phyloP scores from a whole-genome alignment of 176 grass and related monocot genomes.

The Aegilops sharonensis region DNA sequence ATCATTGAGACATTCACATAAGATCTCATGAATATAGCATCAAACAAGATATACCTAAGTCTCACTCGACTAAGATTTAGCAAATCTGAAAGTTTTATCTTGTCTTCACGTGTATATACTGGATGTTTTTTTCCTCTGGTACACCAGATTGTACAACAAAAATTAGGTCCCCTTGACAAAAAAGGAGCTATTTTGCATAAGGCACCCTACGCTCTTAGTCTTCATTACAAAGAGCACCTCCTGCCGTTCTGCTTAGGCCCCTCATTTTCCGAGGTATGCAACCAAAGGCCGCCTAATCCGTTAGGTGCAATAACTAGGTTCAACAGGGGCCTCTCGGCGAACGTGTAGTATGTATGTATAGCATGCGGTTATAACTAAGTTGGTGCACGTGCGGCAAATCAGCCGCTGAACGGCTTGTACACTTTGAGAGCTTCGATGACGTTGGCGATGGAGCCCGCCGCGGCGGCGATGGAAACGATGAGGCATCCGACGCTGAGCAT shows the following conservation, averaged over 20 bases:
- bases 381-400: neutral
- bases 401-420: conserved; percentile 62
- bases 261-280: too few species aligned
- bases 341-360: neutral
- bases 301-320: neutral
- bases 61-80: too few species aligned
- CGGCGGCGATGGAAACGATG: conserved; percentile 55
- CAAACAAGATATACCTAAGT: too few species aligned
- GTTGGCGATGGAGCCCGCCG: conserved; percentile 62
- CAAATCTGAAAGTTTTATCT: neutral
- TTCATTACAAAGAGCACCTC: neutral
- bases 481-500: conserved; percentile 52
- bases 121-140: neutral
- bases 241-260: neutral
- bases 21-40: too few species aligned
- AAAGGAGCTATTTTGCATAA: neutral
- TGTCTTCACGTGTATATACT: neutral
- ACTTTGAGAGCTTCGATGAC: conserved; percentile 60
- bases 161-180: neutral
- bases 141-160: conserved; percentile 10
- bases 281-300: neutral
- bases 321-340: neutral
- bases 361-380: neutral
- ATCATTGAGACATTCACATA: too few species aligned
- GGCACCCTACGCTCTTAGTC: neutral